These are phyloP conservation scores for Zangia roseola DNA, from an alignment of 768 basidiomycete species.

Conservation along the genomic window DNA sequence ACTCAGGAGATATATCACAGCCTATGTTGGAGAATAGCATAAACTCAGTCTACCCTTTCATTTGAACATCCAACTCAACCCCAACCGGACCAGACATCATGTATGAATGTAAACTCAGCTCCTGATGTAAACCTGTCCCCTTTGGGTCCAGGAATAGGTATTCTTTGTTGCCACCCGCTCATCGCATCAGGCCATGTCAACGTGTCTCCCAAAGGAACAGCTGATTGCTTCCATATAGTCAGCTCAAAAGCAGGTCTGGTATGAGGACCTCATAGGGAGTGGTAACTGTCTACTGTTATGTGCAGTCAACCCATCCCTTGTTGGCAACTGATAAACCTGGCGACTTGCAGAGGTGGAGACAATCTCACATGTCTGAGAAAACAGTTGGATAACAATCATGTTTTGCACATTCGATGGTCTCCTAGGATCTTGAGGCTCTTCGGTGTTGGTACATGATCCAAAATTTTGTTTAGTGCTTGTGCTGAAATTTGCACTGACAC, in stretches of 20 bases:
- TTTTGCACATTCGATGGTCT: slow-evolving; percentile 60
- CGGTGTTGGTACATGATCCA: slow-evolving; percentile 45
- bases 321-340: no score
- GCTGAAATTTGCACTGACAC: no score
- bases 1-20: no score
- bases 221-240: slow-evolving; percentile 60
- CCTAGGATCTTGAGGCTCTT: slow-evolving; percentile 59
- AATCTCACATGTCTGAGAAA: slow-evolving; percentile 60
- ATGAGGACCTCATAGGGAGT: slow-evolving; percentile 69
- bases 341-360: slow-evolving; percentile 51
- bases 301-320: not conserved
- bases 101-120: no score
- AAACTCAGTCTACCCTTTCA: no score
- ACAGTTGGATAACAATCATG: slow-evolving; percentile 61
- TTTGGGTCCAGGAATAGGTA: no score
- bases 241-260: slow-evolving; percentile 61
- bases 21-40: no score
- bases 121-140: no score
- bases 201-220: slow-evolving; percentile 67
- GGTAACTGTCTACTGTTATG: slow-evolving; percentile 37
- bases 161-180: slow-evolving; percentile 76
- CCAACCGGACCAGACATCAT: no score
- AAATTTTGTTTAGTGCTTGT: not conserved
- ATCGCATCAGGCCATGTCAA: slow-evolving; percentile 58
- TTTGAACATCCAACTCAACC: no score